These are phyloP conservation scores for Fusarium nanum DNA, from an alignment of 2,329 filamentous ascomycete species.

Conservation along the genomic window DNA sequence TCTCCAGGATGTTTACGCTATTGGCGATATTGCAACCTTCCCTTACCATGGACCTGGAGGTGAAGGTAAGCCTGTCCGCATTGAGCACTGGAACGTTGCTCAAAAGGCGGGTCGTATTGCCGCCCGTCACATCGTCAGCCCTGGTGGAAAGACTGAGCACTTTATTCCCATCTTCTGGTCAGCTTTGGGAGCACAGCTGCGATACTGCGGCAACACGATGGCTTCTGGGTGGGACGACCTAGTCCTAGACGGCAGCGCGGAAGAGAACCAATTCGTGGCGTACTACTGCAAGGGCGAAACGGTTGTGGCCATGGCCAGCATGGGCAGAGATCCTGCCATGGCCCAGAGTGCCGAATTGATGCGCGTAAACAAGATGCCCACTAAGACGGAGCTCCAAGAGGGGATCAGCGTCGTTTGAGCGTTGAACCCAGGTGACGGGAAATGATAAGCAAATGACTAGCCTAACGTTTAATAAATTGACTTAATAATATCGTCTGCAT, in stretches of 20 bases:
- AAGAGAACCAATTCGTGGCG: conserved; percentile 84
- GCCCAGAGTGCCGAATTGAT: conserved; percentile 85
- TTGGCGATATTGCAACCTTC: conserved; percentile 95
- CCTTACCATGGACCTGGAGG: conserved; percentile 93
- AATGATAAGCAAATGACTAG: neutral
- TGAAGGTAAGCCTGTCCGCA: conserved; percentile 77
- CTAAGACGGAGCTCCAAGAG: conserved; percentile 78
- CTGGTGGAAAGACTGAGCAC: conserved; percentile 69
- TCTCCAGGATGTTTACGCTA: conserved; percentile 85
- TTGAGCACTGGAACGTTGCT: conserved; percentile 99
- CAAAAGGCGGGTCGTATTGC: conserved; percentile 89
- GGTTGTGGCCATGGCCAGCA: conserved; percentile 89
- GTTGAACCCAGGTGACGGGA: neutral
- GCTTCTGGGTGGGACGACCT: conserved; percentile 85
- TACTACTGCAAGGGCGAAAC: conserved; percentile 90
- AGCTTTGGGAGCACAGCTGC: conserved; percentile 85
- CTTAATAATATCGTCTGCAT: neutral
- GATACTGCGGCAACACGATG: conserved; percentile 89
- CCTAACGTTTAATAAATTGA: neutral
- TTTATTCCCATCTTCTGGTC: conserved; percentile 99
- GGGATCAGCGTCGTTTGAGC: conserved; percentile 64
- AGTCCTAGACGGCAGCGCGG: conserved; percentile 80
- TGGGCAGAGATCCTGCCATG: conserved; percentile 92
- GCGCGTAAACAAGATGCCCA: conserved; percentile 82
- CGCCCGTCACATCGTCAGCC: conserved; percentile 79